These are phyloP conservation scores for Cubamyces lactineus DNA, from an alignment of 768 basidiomycete species.

Conservation along the genomic window DNA sequence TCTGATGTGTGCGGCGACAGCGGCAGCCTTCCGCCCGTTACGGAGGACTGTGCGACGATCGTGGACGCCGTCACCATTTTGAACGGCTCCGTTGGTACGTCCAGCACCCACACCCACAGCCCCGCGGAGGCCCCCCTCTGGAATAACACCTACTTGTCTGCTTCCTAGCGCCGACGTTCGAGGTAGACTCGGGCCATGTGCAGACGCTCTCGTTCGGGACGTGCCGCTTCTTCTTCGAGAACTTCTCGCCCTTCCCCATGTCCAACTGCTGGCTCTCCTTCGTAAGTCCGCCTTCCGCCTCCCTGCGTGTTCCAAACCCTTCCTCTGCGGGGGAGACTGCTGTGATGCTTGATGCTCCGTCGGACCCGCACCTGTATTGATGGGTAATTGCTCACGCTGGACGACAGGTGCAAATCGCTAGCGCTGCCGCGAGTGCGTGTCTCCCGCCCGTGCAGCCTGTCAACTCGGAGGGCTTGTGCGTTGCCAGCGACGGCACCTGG, in stretches of 20 bases:
- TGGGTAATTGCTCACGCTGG: not conserved
- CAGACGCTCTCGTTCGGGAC: conserved; percentile 30
- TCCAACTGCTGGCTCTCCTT: conserved; percentile 28
- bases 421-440: conserved; percentile 24
- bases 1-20: conserved; percentile 17
- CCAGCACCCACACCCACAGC: not conserved
- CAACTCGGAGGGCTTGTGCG: conserved; percentile 22
- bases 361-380: too few species aligned
- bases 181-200: conserved; percentile 15
- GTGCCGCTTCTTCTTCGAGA: conserved; percentile 31
- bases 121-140: too few species aligned
- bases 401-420: conserved; percentile 16
- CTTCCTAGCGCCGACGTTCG: conserved; percentile 22
- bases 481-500: conserved; percentile 17
- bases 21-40: conserved; percentile 23
- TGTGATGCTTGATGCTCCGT: not conserved
- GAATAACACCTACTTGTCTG: not conserved
- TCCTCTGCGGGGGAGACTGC: not conserved
- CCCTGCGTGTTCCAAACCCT: not conserved
- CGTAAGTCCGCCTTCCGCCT: conserved; percentile 5
- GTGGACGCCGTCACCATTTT: conserved; percentile 26
- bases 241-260: conserved; percentile 20
- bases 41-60: conserved; percentile 24
- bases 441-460: conserved; percentile 29
- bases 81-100: conserved; percentile 21